Evolutionary conservation across 2,329 filamentous ascomycete genomes (phyloP).

Genomic region (Aplosporella prunicola): DNA sequence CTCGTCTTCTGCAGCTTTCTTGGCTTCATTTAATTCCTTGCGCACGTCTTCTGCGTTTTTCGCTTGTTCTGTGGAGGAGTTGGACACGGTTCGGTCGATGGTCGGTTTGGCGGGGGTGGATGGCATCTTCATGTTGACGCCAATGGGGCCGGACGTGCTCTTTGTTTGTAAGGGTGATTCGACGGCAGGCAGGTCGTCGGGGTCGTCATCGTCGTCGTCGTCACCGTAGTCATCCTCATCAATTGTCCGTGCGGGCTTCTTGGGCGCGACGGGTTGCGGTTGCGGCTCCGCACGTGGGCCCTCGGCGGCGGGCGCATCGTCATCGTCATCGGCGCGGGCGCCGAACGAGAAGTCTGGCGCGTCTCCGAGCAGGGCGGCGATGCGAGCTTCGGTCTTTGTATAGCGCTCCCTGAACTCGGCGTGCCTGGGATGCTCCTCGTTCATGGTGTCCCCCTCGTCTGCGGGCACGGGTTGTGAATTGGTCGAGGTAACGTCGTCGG

Average conservation of each 20-base stretch:
- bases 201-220: conserved; percentile 59
- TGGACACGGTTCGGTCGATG: conserved; percentile 48
- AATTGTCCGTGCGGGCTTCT: conserved; percentile 68
- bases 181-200: conserved; percentile 23
- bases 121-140: conserved; percentile 56
- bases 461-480: conserved; percentile 27
- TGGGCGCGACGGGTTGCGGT: conserved; percentile 46
- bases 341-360: conserved; percentile 15
- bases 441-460: conserved; percentile 29
- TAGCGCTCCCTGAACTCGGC: conserved; percentile 66
- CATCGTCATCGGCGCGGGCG: conserved; percentile 3
- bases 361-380: conserved; percentile 62
- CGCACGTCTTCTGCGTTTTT: conserved; percentile 80
- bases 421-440: conserved; percentile 38
- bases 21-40: conserved; percentile 85
- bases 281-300: conserved; percentile 29
- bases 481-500: conserved; percentile 33
- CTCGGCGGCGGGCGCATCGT: conserved; percentile 17
- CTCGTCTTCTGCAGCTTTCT: conserved; percentile 80
- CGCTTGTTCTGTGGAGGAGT: conserved; percentile 44
- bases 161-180: conserved; percentile 42
- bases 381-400: conserved; percentile 64
- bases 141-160: conserved; percentile 44
- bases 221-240: conserved; percentile 81
- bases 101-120: conserved; percentile 52